phyloP scores from a whole-genome alignment of 768 basidiomycete genomes.

The Cyclocybe cylindracea region DNA sequence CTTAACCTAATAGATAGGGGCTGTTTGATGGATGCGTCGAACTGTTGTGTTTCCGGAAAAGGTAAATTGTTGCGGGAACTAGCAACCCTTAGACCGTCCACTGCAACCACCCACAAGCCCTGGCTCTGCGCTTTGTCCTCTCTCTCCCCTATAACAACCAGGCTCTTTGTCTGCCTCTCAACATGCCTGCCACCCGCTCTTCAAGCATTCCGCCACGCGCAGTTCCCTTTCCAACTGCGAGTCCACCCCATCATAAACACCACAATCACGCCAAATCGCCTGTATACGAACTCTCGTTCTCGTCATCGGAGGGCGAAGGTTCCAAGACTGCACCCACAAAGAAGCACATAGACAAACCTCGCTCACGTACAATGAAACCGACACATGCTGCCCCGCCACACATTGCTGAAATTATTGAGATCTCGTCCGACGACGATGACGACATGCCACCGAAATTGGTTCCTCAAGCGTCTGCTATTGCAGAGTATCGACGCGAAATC shows the following conservation, averaged over 20 bases:
- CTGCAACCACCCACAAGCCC: neutral
- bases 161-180: constrained; percentile 3
- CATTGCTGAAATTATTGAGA: constrained; percentile 49
- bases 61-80: constrained; percentile 7
- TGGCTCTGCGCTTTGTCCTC: neutral
- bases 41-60: constrained; percentile 4
- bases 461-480: constrained; percentile 22
- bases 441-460: constrained; percentile 1
- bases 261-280: neutral
- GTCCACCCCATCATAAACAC: constrained; percentile 9
- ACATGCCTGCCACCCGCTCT: constrained; percentile 33
- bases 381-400: constrained; percentile 2
- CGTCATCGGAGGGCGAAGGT: constrained; percentile 33
- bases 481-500: constrained; percentile 40
- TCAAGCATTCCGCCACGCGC: constrained; percentile 14
- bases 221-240: constrained; percentile 14
- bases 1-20: neutral
- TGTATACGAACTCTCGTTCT: constrained; percentile 26
- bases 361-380: constrained; percentile 12
- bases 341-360: constrained; percentile 11
- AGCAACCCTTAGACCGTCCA: too few species aligned
- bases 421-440: constrained; percentile 57
- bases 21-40: constrained; percentile 5
- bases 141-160: constrained; percentile 1
- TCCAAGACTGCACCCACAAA: neutral